These are phyloP conservation scores for Vigna hirtella DNA, from an alignment of 306 rosid species.

Conservation along the genomic window DNA sequence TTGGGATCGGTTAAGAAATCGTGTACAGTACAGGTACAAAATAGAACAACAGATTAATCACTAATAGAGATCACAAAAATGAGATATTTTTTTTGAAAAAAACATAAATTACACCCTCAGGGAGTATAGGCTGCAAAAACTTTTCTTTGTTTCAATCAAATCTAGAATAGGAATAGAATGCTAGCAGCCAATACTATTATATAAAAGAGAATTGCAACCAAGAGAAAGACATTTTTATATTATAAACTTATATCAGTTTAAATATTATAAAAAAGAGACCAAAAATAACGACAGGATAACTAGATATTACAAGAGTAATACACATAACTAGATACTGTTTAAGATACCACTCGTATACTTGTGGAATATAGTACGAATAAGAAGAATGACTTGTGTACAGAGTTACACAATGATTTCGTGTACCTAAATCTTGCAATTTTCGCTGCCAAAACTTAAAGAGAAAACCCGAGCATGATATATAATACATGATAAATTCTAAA, in stretches of 20 bases:
- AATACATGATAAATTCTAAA: no score
- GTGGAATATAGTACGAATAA: no score
- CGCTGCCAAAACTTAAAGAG: not conserved
- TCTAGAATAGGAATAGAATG: not conserved
- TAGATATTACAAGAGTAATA: no score
- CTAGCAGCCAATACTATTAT: not conserved
- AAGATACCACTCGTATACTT: no score
- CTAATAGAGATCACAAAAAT: not conserved
- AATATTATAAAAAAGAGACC: not conserved
- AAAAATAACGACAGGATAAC: not conserved
- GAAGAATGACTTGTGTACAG: no score
- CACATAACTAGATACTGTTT: no score
- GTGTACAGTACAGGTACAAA: not conserved
- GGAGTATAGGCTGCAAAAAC: not conserved
- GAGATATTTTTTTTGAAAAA: not conserved
- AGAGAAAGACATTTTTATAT: not conserved
- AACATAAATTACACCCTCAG: not conserved
- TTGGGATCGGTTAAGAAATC: not conserved
- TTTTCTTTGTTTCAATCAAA: slow-evolving; percentile 1
- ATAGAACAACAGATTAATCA: not conserved
- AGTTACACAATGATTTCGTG: not conserved
- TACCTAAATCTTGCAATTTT: not conserved
- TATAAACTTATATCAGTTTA: not conserved
- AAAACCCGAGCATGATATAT: not conserved
- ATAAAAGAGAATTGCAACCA: not conserved